Conservation (phyloP, 2,329 filamentous ascomycete genomes). For the Cordyceps pruinosa region DNA sequence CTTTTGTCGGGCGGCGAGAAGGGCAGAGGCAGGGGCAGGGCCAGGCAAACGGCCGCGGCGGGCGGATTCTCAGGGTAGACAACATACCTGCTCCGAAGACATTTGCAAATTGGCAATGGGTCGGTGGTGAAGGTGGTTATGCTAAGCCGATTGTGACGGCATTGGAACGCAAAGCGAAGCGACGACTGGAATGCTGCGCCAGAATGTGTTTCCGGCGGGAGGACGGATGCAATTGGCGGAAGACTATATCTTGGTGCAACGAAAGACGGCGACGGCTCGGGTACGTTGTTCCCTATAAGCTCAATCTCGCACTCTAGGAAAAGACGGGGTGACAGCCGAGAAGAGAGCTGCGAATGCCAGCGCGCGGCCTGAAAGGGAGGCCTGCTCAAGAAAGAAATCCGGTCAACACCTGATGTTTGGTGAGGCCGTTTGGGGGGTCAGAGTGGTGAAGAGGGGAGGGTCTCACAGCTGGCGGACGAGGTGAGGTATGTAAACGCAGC, state of each 20-base stretch:
- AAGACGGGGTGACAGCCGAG: background rate
- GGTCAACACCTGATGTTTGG: background rate
- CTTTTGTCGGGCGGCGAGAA: background rate
- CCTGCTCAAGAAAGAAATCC: slow-evolving; percentile 4
- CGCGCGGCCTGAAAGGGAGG: slow-evolving; percentile 10
- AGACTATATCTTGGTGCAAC: background rate
- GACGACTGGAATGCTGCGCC: slow-evolving; percentile 25
- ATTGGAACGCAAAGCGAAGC: slow-evolving; percentile 24
- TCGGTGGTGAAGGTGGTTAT: slow-evolving; percentile 16
- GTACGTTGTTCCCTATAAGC: background rate
- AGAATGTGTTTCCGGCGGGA: slow-evolving; percentile 11
- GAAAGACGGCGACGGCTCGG: background rate
- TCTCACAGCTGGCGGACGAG: slow-evolving; percentile 8
- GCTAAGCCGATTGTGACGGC: slow-evolving; percentile 22
- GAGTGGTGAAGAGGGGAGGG: background rate
- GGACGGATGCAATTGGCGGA: slow-evolving; percentile 3
- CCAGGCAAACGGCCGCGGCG: background rate
- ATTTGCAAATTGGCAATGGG: slow-evolving; percentile 23
- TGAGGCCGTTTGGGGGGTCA: slow-evolving; percentile 5
- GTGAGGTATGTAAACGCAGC: slow-evolving; percentile 10
- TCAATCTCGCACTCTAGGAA: background rate
- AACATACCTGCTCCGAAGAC: slow-evolving; percentile 33
- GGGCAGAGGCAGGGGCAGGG: background rate
- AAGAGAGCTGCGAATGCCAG: background rate
- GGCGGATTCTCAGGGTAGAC: background rate